These are phyloP conservation scores for Fomitiporia mediterranea DNA, from an alignment of 1,284 basidiomycete genomes.

Conservation along the genomic window DNA sequence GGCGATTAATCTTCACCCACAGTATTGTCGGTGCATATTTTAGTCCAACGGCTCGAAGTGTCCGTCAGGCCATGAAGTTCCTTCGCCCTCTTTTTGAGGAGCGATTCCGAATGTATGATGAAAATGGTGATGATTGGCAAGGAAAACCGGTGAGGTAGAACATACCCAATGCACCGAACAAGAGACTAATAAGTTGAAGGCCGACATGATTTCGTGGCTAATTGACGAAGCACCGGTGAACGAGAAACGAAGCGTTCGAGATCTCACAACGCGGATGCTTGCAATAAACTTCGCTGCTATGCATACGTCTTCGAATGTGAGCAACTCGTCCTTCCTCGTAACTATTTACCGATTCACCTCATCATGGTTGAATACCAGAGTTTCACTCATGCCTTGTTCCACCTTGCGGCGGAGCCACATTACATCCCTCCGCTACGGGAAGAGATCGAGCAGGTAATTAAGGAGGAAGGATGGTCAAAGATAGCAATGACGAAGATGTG, in stretches of 20 bases:
- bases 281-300: slow-evolving; percentile 31
- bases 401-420: slow-evolving; percentile 34
- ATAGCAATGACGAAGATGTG: slow-evolving; percentile 36
- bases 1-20: not conserved
- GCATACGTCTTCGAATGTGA: slow-evolving; percentile 30
- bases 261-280: slow-evolving; percentile 25
- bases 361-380: slow-evolving; percentile 21
- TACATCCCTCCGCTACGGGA: slow-evolving; percentile 37
- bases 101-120: slow-evolving; percentile 29
- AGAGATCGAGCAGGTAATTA: slow-evolving; percentile 37
- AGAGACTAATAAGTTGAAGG: slow-evolving; percentile 31
- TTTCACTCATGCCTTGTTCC: slow-evolving; percentile 35
- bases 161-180: slow-evolving; percentile 23
- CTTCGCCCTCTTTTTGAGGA: slow-evolving; percentile 37
- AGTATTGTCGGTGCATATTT: slow-evolving; percentile 9
- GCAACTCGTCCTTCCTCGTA: slow-evolving; percentile 1
- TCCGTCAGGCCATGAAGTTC: slow-evolving; percentile 26
- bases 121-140: slow-evolving; percentile 33
- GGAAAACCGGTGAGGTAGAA: slow-evolving; percentile 34
- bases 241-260: slow-evolving; percentile 6
- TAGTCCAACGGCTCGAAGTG: not conserved
- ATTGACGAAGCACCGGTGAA: slow-evolving; percentile 18
- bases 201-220: slow-evolving; percentile 18
- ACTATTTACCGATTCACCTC: slow-evolving; percentile 9
- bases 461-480: slow-evolving; percentile 43